These are phyloP conservation scores for Lentinula boryana DNA, from an alignment of 768 basidiomycete genomes.

Conservation along the genomic window DNA sequence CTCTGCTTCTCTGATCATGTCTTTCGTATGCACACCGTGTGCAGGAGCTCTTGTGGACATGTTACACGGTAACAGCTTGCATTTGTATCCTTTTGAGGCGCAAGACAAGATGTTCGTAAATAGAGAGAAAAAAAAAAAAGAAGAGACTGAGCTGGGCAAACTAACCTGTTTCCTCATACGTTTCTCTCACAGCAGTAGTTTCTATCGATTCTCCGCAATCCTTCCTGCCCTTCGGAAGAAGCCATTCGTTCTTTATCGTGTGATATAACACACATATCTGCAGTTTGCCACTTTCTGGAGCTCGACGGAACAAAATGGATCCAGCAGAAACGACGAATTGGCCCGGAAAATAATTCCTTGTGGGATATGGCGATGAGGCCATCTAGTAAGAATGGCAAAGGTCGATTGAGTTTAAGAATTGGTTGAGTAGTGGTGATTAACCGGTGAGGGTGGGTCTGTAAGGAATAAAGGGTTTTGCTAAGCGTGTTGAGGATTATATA, in stretches of 20 bases:
- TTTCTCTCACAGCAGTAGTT: conserved; percentile 50
- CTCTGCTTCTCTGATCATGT: conserved; percentile 8
- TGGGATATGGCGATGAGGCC: conserved; percentile 2
- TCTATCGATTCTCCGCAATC: conserved; percentile 49
- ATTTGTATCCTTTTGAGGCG: conserved; percentile 32
- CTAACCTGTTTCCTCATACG: conserved; percentile 53
- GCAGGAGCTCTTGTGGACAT: conserved; percentile 53
- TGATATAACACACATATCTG: conserved; percentile 35
- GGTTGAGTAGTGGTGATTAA: not conserved
- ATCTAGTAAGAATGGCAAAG: not conserved
- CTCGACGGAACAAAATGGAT: conserved; percentile 30
- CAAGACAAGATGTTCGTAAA: not conserved
- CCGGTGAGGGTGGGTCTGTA: not conserved
- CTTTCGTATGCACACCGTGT: conserved; percentile 33
- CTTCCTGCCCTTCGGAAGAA: conserved; percentile 61
- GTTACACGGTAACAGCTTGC: conserved; percentile 39
- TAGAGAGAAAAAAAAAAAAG: too few species aligned
- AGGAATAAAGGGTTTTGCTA: not conserved
- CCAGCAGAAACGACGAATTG: conserved; percentile 37
- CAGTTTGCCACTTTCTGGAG: conserved; percentile 12
- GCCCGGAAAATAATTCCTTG: conserved; percentile 18
- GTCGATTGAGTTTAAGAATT: not conserved
- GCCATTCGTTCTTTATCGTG: conserved; percentile 20
- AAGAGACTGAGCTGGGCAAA: not conserved
- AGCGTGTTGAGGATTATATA: conserved; percentile 1